Percentiles rank a stretch among this genome's conserved stretches.
These are phyloP conservation scores for Tagetes patula DNA, from an alignment of 129 eudicot genomes.

Conservation along the genomic window DNA sequence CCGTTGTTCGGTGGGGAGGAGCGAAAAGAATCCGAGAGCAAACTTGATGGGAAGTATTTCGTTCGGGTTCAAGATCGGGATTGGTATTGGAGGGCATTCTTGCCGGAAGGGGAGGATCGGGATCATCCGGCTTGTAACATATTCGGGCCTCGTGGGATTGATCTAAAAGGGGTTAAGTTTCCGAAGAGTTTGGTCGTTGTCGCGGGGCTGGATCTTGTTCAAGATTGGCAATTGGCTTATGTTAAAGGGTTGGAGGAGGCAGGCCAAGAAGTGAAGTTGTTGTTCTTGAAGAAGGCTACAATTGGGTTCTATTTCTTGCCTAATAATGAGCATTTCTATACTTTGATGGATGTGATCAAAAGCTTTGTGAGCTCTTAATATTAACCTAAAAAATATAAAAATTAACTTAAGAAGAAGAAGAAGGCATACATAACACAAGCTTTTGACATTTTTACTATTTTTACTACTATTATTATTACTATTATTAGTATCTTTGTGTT, in stretches of 20 bases:
- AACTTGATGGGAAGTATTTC: constrained; percentile 77
- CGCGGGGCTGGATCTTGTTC: constrained; percentile 60
- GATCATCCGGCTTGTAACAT: constrained; percentile 94
- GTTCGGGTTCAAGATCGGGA: constrained; percentile 79
- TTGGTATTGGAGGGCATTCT: constrained; percentile 93
- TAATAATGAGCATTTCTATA: constrained; percentile 56
- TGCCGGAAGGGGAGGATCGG: constrained; percentile 87
- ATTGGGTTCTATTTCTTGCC: constrained; percentile 78
- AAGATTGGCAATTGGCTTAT: constrained; percentile 71
- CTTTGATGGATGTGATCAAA: constrained; percentile 60
- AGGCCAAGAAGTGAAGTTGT: constrained; percentile 52
- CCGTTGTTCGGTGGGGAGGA: constrained; percentile 87
- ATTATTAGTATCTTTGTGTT: constrained; percentile 25
- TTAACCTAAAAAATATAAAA: background rate
- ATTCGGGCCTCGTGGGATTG: constrained; percentile 66
- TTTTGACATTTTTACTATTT: constrained; percentile 40
- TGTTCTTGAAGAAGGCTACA: constrained; percentile 56
- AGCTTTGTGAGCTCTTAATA: constrained; percentile 50
- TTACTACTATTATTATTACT: constrained; percentile 23
- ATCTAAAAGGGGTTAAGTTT: constrained; percentile 44
- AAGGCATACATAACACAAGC: constrained; percentile 51
- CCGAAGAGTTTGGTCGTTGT: constrained; percentile 58
- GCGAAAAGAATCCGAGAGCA: constrained; percentile 66
- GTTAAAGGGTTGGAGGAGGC: constrained; percentile 52
- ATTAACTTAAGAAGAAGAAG: constrained; percentile 34